phyloP scores from a whole-genome alignment of 345 rosid species.

The Arabidopsis arenosa region DNA sequence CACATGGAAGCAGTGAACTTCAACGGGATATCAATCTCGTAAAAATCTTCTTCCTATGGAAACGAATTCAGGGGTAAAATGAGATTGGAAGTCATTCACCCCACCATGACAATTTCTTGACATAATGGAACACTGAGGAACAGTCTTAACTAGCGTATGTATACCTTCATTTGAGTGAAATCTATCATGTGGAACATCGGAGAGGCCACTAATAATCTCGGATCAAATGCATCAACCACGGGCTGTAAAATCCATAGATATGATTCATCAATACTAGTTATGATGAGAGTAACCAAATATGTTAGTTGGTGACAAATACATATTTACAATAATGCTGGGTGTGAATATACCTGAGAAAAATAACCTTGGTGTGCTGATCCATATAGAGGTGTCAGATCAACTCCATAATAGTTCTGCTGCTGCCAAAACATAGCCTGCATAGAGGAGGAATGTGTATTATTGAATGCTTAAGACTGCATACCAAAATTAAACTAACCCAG shows the following conservation, averaged over 20 bases:
- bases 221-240: constrained; percentile 99
- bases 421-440: constrained; percentile 97
- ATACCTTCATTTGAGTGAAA: constrained; percentile 82
- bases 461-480: constrained; percentile 2
- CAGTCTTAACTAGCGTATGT: neutral
- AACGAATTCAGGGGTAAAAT: constrained; percentile 22
- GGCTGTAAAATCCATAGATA: constrained; percentile 60
- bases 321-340: constrained; percentile 5
- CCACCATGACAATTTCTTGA: constrained; percentile 15
- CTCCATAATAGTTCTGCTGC: constrained; percentile 90
- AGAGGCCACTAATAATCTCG: constrained; percentile 90
- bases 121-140: neutral
- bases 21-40: constrained; percentile 89
- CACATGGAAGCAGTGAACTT: constrained; percentile 84
- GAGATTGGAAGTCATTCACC: constrained; percentile 7
- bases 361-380: constrained; percentile 92
- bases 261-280: constrained; percentile 26
- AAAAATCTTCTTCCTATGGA: constrained; percentile 86
- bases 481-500: constrained; percentile 6
- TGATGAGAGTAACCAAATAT: constrained; percentile 14
- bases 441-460: constrained; percentile 7
- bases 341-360: constrained; percentile 82
- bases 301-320: neutral
- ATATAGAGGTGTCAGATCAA: constrained; percentile 80
- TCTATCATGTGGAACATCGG: constrained; percentile 68